A percentile compares a stretch with the other conserved stretches of the same genome.
These are phyloP conservation scores for Durusdinium trenchii DNA, from an alignment of 73 alveolate species.

Conservation along the genomic window DNA sequence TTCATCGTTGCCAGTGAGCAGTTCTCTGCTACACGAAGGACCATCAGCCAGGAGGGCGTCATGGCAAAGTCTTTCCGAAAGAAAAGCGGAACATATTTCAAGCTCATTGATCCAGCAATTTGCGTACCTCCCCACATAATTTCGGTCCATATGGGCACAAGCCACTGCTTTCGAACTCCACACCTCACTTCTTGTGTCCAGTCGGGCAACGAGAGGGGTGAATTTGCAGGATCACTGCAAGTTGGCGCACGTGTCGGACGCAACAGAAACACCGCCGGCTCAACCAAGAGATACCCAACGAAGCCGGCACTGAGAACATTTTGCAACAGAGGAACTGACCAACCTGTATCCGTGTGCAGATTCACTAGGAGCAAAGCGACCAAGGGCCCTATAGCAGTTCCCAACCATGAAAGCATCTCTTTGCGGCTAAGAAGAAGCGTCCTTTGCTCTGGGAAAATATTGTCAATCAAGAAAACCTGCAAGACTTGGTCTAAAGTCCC, in stretches of 20 bases:
- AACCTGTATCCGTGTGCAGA: constrained; percentile 14
- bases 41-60: constrained; percentile 73
- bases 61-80: constrained; percentile 57
- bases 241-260: background rate
- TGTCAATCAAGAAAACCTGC: constrained; percentile 82
- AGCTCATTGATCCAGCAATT: constrained; percentile 52
- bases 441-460: constrained; percentile 20
- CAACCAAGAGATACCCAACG: constrained; percentile 39
- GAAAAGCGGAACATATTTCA: constrained; percentile 75
- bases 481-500: constrained; percentile 51
- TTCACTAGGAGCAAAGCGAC: constrained; percentile 30
- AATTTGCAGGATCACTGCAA: background rate
- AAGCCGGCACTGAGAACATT: constrained; percentile 63
- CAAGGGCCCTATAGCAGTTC: constrained; percentile 67
- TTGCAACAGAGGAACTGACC: constrained; percentile 65
- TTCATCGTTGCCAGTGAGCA: constrained; percentile 41
- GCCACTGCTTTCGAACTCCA: constrained; percentile 60
- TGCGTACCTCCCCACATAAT: constrained; percentile 77
- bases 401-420: constrained; percentile 75
- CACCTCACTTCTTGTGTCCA: constrained; percentile 52
- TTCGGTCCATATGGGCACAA: constrained; percentile 66
- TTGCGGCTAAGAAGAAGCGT: constrained; percentile 32
- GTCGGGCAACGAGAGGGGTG: background rate
- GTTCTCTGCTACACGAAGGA: constrained; percentile 51
- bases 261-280: constrained; percentile 51